Percentiles rank a stretch among this genome's conserved stretches.
phyloP scores from a whole-genome alignment of 306 rosid species.

The Rosa multiflora region DNA sequence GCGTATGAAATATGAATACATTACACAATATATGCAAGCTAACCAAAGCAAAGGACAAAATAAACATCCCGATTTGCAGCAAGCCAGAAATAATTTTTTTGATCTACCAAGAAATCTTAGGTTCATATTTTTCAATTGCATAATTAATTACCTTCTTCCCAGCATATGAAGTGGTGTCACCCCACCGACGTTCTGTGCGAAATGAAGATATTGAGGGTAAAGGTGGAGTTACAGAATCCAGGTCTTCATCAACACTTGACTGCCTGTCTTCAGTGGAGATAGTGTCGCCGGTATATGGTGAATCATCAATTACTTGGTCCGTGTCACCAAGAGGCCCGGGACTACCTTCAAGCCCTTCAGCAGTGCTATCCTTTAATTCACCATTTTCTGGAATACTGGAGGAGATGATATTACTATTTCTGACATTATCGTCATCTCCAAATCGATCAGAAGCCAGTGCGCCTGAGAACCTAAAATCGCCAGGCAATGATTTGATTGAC shows the following conservation, averaged over 20 bases:
- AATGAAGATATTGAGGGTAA: constrained; percentile 53
- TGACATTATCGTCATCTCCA: constrained; percentile 37
- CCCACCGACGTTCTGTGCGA: constrained; percentile 72
- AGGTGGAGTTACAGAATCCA: constrained; percentile 47
- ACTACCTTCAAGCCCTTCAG: not conserved
- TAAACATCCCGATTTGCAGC: not conserved
- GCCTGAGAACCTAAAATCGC: constrained; percentile 49
- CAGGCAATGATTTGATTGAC: constrained; percentile 68
- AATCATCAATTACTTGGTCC: constrained; percentile 69
- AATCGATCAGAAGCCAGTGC: constrained; percentile 34
- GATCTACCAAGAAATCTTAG: not conserved
- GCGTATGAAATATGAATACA: not conserved
- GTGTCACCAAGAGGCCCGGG: constrained; percentile 26
- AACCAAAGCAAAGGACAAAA: not conserved
- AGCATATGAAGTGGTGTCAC: constrained; percentile 74
- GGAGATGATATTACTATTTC: constrained; percentile 34
- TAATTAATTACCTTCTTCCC: constrained; percentile 67
- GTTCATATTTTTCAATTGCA: not conserved
- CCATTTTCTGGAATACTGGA: constrained; percentile 57
- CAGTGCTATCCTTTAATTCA: constrained; percentile 36
- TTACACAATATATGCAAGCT: not conserved
- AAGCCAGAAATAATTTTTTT: not conserved
- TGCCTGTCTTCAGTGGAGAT: constrained; percentile 49
- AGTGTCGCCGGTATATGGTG: constrained; percentile 60
- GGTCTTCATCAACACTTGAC: constrained; percentile 55